Percentiles rank a stretch among this genome's conserved stretches.
phyloP scores from a whole-genome alignment of 225 moss, liverwort and hornwort species.

The Bryum argenteum region DNA sequence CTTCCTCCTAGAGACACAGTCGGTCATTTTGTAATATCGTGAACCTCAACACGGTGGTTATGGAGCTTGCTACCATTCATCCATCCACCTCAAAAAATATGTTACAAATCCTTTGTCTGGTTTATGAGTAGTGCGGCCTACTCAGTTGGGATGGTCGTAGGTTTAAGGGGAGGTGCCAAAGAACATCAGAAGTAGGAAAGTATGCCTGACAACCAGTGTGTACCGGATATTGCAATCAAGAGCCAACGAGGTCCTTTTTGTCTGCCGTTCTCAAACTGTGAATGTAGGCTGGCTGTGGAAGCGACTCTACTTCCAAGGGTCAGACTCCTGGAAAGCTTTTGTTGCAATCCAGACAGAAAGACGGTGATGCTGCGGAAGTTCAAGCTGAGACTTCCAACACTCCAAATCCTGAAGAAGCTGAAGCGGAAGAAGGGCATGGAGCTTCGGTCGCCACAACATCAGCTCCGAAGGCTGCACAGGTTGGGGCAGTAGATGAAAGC shows the following conservation, averaged over 20 bases:
- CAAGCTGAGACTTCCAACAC: conserved; percentile 2
- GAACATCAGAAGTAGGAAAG: conserved; percentile 1
- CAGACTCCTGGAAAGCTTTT: conserved; percentile 36
- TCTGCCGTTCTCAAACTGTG: conserved; percentile 32
- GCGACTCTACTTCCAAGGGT: conserved; percentile 25
- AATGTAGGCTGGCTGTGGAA: conserved; percentile 41
- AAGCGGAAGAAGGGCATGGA: background rate
- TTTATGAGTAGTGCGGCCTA: background rate
- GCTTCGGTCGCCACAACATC: background rate
- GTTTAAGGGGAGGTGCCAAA: conserved; percentile 15
- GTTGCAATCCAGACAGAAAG: conserved; percentile 28
- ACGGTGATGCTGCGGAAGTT: conserved; percentile 15
- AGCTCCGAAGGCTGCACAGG: background rate
- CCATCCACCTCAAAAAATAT: background rate
- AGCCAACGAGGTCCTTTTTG: conserved; percentile 1
- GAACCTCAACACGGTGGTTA: conserved; percentile 1
- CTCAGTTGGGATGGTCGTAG: background rate
- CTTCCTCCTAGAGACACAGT: background rate
- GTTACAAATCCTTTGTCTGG: background rate
- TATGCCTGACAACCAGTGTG: conserved; percentile 12
- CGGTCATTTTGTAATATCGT: background rate
- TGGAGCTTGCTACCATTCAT: background rate
- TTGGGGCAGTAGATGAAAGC: conserved; percentile 21
- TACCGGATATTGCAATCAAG: conserved; percentile 5
- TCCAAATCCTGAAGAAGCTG: conserved; percentile 1